A percentile compares a stretch with the other conserved stretches of the same genome.
phyloP scores from a whole-genome alignment of 2,329 filamentous ascomycete genomes.

The Geoglossum cookeanum region DNA sequence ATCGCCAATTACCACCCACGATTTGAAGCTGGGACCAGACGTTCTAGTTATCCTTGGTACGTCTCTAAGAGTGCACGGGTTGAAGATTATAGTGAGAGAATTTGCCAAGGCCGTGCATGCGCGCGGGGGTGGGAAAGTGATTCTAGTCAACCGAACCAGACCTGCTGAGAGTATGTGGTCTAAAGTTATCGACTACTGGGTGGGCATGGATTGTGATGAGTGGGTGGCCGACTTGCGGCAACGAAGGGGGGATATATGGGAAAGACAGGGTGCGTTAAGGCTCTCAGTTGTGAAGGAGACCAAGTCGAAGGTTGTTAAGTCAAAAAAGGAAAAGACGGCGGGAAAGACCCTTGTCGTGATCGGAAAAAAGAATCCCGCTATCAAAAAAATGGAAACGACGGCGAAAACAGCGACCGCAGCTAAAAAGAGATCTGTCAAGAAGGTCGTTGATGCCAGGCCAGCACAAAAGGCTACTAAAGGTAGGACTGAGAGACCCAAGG shows the following conservation, averaged over 20 bases:
- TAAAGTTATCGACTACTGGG: constrained; percentile 54
- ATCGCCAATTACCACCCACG: constrained; percentile 47
- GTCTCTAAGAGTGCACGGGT: constrained; percentile 48
- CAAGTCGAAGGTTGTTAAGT: constrained; percentile 7
- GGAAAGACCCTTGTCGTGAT: neutral
- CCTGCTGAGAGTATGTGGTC: constrained; percentile 54
- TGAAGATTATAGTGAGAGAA: constrained; percentile 51
- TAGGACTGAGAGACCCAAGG: neutral
- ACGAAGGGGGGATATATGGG: constrained; percentile 40
- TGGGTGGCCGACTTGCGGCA: constrained; percentile 47
- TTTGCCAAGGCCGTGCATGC: constrained; percentile 51
- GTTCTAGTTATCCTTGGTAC: constrained; percentile 52
- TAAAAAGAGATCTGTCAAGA: neutral
- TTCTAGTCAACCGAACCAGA: constrained; percentile 57
- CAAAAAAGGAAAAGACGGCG: neutral
- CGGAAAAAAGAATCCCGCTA: neutral
- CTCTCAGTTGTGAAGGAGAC: constrained; percentile 13
- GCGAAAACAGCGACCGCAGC: neutral
- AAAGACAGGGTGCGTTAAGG: constrained; percentile 15
- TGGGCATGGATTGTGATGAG: constrained; percentile 56
- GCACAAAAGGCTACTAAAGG: neutral
- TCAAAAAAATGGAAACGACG: neutral
- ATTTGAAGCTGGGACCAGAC: constrained; percentile 44
- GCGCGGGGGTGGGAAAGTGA: constrained; percentile 38
- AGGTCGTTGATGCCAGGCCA: neutral